These are phyloP conservation scores for Hordeum pubiflorum DNA, from an alignment of 202 grass and related monocot species.

Conservation along the genomic window DNA sequence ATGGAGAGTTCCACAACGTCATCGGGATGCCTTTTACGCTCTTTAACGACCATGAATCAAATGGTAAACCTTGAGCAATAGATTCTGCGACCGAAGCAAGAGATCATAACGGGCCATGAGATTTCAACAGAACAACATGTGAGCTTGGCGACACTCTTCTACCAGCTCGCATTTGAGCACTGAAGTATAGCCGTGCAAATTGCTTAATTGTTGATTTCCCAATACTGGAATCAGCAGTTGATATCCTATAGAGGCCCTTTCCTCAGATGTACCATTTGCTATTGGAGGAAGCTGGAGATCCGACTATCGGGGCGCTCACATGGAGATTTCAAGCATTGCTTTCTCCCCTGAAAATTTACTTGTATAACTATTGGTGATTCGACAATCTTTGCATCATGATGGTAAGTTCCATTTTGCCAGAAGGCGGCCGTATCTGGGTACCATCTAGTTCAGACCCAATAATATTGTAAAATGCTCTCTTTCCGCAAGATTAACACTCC, in stretches of 20 bases:
- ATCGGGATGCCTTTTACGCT: conserved; percentile 34
- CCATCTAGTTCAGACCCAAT: background rate
- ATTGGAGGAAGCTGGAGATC: background rate
- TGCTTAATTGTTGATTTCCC: background rate
- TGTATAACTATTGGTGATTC: conserved; percentile 8
- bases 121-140: background rate
- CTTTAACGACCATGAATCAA: conserved; percentile 41
- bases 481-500: background rate
- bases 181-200: background rate
- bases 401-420: background rate
- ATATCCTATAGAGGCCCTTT: background rate
- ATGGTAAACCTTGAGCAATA: conserved; percentile 19
- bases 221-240: background rate
- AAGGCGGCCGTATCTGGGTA: background rate
- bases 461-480: background rate
- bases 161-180: background rate
- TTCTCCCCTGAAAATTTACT: background rate
- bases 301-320: background rate
- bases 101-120: background rate
- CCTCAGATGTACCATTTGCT: background rate
- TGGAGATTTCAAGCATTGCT: background rate
- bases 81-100: background rate
- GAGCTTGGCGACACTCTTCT: background rate
- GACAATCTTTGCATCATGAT: background rate
- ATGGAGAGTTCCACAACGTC: conserved; percentile 52